phyloP scores from a whole-genome alignment of 2,329 filamentous ascomycete genomes.

The Gliomastix tumulicola region DNA sequence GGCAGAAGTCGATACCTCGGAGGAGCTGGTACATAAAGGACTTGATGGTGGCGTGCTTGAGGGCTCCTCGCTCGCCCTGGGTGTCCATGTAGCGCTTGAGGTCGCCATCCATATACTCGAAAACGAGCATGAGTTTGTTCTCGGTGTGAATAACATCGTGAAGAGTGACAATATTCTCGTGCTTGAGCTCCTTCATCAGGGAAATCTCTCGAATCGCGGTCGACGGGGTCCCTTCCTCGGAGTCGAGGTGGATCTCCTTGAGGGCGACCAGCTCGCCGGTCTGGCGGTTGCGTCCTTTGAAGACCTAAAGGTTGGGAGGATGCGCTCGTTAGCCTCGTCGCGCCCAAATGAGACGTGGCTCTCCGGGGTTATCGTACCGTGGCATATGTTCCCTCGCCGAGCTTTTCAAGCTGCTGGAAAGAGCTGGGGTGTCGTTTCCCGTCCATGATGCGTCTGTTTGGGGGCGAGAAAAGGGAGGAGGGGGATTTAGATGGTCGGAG shows the following conservation, averaged over 20 bases:
- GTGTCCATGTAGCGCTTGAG: conserved; percentile 99
- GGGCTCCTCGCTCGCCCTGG: conserved; percentile 77
- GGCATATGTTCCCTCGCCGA: conserved; percentile 97
- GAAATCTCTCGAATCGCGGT: conserved; percentile 98
- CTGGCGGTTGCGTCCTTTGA: conserved; percentile 96
- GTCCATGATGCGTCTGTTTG: conserved; percentile 60
- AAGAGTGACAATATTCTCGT: conserved; percentile 94
- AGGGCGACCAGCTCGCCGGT: conserved; percentile 94
- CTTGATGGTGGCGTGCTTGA: conserved; percentile 89
- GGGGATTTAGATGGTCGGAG: neutral
- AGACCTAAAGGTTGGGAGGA: conserved; percentile 61
- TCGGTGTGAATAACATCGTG: conserved; percentile 99
- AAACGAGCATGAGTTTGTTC: conserved; percentile 99
- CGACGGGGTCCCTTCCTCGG: conserved; percentile 93
- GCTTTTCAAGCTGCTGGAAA: conserved; percentile 98
- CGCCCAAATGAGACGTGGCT: conserved; percentile 1
- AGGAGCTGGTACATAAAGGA: conserved; percentile 99
- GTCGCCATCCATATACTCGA: conserved; percentile 98
- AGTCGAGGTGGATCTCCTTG: conserved; percentile 98
- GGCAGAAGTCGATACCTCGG: conserved; percentile 93
- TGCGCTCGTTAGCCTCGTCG: conserved; percentile 8
- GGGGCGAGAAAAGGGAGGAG: neutral
- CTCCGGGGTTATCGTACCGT: conserved; percentile 67
- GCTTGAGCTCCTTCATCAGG: conserved; percentile 98
- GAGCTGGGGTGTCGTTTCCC: conserved; percentile 89